A percentile compares a stretch with the other conserved stretches of the same genome.
phyloP scores from a whole-genome alignment of 257 asterid genomes.

The Solanum dulcamara region DNA sequence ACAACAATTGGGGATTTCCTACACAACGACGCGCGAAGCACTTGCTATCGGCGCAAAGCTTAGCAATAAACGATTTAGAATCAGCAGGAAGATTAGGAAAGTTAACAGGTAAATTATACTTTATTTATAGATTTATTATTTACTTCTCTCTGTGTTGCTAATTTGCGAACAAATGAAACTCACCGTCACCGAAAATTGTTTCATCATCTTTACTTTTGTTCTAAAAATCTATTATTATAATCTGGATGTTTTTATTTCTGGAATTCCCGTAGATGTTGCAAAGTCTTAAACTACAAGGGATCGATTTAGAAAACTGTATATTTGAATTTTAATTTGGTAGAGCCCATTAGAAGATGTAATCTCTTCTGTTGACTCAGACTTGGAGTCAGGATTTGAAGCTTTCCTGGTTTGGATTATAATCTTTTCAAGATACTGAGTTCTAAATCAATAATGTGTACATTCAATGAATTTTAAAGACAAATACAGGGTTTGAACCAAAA shows the following conservation, averaged over 20 bases:
- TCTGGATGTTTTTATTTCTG: background rate
- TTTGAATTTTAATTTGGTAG: background rate
- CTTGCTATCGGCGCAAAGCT: background rate
- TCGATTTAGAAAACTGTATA: background rate
- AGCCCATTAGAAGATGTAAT: background rate
- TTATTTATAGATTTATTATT: no score
- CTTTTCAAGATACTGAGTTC: background rate
- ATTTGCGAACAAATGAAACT: background rate
- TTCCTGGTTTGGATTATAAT: no score
- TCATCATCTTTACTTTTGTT: no score
- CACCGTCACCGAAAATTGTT: background rate
- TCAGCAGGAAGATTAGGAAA: background rate
- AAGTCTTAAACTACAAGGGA: background rate
- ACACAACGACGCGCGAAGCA: background rate
- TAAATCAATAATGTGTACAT: background rate
- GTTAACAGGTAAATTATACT: background rate
- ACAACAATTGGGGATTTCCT: background rate
- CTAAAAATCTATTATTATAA: no score
- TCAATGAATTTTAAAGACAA: background rate
- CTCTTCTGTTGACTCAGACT: background rate
- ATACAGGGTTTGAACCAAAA: no score
- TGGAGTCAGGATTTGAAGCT: background rate
- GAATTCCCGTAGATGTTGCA: background rate
- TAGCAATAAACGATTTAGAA: background rate
- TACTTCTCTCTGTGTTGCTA: background rate